phyloP scores from a whole-genome alignment of 140 eudicot species.

The Erigeron philadelphicus region DNA sequence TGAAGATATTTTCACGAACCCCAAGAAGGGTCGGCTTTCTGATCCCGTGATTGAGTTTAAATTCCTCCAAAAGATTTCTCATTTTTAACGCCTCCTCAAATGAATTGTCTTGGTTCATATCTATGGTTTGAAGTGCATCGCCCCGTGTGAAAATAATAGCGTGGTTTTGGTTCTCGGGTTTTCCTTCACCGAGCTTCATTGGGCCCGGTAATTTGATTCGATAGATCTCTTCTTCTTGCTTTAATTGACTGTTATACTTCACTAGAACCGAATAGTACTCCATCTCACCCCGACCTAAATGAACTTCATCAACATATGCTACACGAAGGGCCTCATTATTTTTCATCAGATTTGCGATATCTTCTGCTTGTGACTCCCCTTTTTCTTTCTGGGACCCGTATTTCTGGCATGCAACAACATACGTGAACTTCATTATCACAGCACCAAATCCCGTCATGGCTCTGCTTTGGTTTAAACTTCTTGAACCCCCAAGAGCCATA shows the following conservation, averaged over 20 bases:
- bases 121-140: conserved; percentile 86
- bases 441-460: conserved; percentile 58
- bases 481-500: conserved; percentile 40
- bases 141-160: conserved; percentile 91
- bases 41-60: conserved; percentile 56
- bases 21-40: conserved; percentile 88
- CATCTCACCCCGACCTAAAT: conserved; percentile 49
- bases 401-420: conserved; percentile 86
- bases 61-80: conserved; percentile 88
- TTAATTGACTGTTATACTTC: conserved; percentile 55
- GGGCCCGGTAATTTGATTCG: conserved; percentile 82
- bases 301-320: conserved; percentile 89
- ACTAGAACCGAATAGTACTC: conserved; percentile 81
- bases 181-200: conserved; percentile 90
- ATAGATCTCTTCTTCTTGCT: conserved; percentile 74
- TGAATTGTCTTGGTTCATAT: conserved; percentile 85
- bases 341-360: conserved; percentile 69
- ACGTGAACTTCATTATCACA: conserved; percentile 73
- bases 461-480: conserved; percentile 43
- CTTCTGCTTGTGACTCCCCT: conserved; percentile 76
- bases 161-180: conserved; percentile 95
- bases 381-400: conserved; percentile 68
- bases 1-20: conserved; percentile 87
- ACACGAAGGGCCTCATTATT: conserved; percentile 83
- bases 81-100: conserved; percentile 90